phyloP scores from a whole-genome alignment of 129 eudicot species.

The Saussurea involucrata region DNA sequence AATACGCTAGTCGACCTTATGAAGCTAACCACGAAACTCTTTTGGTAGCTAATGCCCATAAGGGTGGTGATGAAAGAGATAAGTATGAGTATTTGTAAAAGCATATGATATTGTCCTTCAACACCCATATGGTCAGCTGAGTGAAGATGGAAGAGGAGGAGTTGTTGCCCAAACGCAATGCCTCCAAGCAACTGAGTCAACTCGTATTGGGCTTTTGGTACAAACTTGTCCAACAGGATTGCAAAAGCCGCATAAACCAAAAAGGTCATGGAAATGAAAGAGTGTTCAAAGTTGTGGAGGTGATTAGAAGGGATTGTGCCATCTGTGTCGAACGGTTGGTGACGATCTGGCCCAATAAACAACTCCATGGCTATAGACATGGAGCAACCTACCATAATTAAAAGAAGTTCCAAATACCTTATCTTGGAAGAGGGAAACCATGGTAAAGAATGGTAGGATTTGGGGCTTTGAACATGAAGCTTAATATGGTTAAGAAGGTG shows the following conservation, averaged over 20 bases:
- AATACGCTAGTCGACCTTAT: constrained; percentile 65
- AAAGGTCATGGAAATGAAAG: constrained; percentile 59
- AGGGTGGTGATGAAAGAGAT: constrained; percentile 55
- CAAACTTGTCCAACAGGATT: constrained; percentile 52
- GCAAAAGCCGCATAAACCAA: constrained; percentile 60
- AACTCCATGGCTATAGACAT: constrained; percentile 85
- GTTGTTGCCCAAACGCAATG: constrained; percentile 75
- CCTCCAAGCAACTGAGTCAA: constrained; percentile 54
- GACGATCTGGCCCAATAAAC: constrained; percentile 67
- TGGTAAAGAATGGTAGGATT: constrained; percentile 56
- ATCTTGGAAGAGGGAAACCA: constrained; percentile 67
- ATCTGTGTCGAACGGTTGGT: constrained; percentile 75
- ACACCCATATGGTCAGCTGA: constrained; percentile 96
- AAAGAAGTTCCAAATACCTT: constrained; percentile 64
- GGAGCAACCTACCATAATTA: constrained; percentile 52
- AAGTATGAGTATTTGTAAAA: constrained; percentile 58
- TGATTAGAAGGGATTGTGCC: constrained; percentile 83
- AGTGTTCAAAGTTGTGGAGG: constrained; percentile 90
- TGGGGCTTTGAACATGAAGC: constrained; percentile 48
- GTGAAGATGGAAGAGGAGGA: constrained; percentile 88
- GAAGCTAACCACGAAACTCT: constrained; percentile 53
- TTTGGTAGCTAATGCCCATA: constrained; percentile 45
- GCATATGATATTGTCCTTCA: constrained; percentile 93
- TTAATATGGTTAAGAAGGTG: constrained; percentile 74
- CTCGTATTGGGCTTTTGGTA: constrained; percentile 38